Evolutionary conservation across 2,329 filamentous ascomycete genomes (phyloP), one percentile per base, ranked within the genome.

Genomic region (Curvularia sp.): DNA sequence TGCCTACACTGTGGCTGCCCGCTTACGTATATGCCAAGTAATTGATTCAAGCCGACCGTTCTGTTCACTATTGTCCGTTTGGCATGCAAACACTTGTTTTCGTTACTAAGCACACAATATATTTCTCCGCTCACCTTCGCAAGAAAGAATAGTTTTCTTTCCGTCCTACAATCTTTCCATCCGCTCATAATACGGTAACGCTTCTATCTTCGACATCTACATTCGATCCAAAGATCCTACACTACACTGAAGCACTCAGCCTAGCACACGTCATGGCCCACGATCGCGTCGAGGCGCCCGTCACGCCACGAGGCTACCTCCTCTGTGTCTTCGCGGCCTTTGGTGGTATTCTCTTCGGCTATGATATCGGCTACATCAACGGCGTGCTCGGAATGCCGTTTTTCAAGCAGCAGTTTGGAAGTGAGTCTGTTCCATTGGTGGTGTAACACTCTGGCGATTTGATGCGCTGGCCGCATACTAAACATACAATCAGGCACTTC

Each of bases 281-380:
- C 65, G 77, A 76, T 66, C 83, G 83, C 67, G 80, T 89, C 66
- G 80, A 82, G 72, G 80, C 81, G 32, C 81, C 80, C 3, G 79
- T 82, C 46, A 82, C 80, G 5, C 67, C 78, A 57, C 80, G 80
- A 61, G 79, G 79, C 53, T 80, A 80, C 59, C 61, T 80, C 28
- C 71, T 82, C 23, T 81, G 80, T 66, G 79, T 72, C 43, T 82
- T 81, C 56, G 80, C 80, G 3, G 78, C 80, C n/a, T 81, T 82
- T 62, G 80, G 80, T 61, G 80, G 80, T 66, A 89, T 91, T 78
- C 89, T 92, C 80, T 90, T 92, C 78, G 90, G 90, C 49, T 93
- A 90, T 78, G 90, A 92, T 71, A 90, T 89, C 41, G 90, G 89
- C 67, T 90, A 90, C 79, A 90, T 91, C 80, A 87, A 86, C 74